Base-by-base conservation (phyloP, 2,329 filamentous ascomycete species). In the Truncatella angustata region DNA sequence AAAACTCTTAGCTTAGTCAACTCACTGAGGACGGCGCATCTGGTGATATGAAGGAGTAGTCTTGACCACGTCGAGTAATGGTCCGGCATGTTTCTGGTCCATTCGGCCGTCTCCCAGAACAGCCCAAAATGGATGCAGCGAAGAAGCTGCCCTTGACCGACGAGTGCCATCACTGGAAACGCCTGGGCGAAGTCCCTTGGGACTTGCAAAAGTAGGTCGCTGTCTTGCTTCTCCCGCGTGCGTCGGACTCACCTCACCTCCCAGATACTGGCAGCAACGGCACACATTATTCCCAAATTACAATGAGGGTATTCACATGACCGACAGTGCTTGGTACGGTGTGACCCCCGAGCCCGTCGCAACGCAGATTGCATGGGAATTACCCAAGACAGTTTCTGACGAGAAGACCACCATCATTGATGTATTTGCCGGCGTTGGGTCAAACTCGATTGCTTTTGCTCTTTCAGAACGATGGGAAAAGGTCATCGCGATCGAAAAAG, bases 401-500 rank as follows among this genome's bases (percentile, higher is more conserved):
- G 36, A 56, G 14, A 88, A 85, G 59, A 82, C 75, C 9, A 81
- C 87, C 32, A 74, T 99, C 34, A 84, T 99, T 54, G 94, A 99
- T 69, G 82, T 88, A 42, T 99, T 99, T 71, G 90, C 87, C 24
- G 94, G 94, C 39, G 91, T 90, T 1, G 94, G 95, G 34, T 94
- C 92, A 50, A 99, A 99, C 68, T 84, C 88, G 21, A 97, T 99
- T 60, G 91, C 92, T n/a, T 95, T 99, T 61, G 93, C 94, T 16
- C 80, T 86, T 23, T 60, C 87, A 0, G 84, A 80, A 18, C 83
- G 85, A 57, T 99, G 91, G 88, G 81, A 85, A 48, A 86, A 84
- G 57, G 83, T 99, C 57, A 91, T 97, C 66, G 91, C 89, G 37
- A 87, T 99, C 60, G 94, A 99, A 72, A 88, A 87, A 60, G 86